Base-by-base conservation (phyloP, 768 basidiomycete genomes). In the Russula dissimulans region DNA sequence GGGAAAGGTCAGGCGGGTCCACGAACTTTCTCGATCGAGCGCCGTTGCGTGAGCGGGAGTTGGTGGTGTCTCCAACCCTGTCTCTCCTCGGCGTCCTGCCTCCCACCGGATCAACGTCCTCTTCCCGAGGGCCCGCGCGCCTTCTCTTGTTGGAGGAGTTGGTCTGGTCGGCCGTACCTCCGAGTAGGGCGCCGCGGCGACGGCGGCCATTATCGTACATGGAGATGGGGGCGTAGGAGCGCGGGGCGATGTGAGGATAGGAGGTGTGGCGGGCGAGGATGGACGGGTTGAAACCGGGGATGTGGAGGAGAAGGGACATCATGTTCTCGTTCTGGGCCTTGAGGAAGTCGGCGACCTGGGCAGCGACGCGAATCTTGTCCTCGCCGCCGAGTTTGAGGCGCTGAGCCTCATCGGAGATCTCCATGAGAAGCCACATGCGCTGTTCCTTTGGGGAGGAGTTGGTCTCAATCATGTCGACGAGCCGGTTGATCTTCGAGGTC, bases 311-410 rank as follows among this genome's bases (percentile, higher is more conserved):
- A 36, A 91, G 79, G 26, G 77, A 74, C 51, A 77, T 77, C 69
- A 90, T 81, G 67, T 90, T 84, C 61, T 70, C 69, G 48, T 78
- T 74, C 71, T 89, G 84, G 9, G 74, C 72, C 68, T 85, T 82
- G 73, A 97, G 84, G 67, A 83, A 87, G 76, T 97, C 94, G 41
- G 91, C 90, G 31, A 93, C 93, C 64, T 85, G 86, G 66, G 87
- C 91, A 18, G 92, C 92, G 61, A 95, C 91, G 68, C 92, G 84
- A 72, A 97, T 95, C 79, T 97, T 97, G 83, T 98, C 97, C 72
- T 97, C 95, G 56, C 90, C 91, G 31, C 95, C 95, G 62, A 93
- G 82, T 73, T 94, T 92, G 74, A 97, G 87, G 47, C 90, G 81
- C 49, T 81, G 77, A 0, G 94, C 94, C 73, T 97, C 95, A 57